phyloP scores from a whole-genome alignment of 371 early-diverging fungal genomes.

The Mucor plumbeus region DNA sequence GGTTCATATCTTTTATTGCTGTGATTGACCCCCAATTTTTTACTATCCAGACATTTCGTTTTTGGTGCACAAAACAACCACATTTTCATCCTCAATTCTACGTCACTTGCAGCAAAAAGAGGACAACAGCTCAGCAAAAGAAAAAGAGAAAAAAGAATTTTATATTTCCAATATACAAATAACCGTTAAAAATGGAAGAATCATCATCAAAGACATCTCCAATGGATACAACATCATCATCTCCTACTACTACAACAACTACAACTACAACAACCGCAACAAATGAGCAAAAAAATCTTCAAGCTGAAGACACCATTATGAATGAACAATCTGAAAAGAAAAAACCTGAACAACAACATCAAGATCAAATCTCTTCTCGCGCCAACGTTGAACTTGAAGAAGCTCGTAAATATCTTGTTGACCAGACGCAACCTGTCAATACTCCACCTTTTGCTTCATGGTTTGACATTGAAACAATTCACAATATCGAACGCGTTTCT shows the following conservation, averaged over 20 bases:
- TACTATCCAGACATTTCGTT: too few relatives aligned
- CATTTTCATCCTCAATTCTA: too few relatives aligned
- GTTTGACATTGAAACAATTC: slow-evolving; percentile 86
- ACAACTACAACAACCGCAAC: neutral
- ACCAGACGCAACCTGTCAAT: slow-evolving; percentile 77
- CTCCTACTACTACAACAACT: neutral
- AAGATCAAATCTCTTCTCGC: slow-evolving; percentile 21
- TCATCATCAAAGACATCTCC: slow-evolving; percentile 4
- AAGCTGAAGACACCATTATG: neutral
- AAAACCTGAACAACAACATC: slow-evolving; percentile 4
- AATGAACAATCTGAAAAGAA: slow-evolving; percentile 3
- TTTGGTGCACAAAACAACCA: too few relatives aligned
- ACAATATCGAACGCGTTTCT: slow-evolving; percentile 90
- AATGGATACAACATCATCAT: neutral
- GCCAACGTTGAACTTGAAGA: slow-evolving; percentile 69
- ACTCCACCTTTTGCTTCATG: slow-evolving; percentile 92
- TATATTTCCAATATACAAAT: neutral
- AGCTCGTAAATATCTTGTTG: slow-evolving; percentile 71
- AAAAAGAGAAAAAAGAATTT: neutral
- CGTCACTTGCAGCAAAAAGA: too few relatives aligned
- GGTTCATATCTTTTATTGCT: neutral
- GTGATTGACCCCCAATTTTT: too few relatives aligned
- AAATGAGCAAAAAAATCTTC: neutral
- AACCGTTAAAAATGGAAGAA: neutral
- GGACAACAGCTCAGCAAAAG: neutral